Percentiles rank a stretch among this genome's conserved stretches.
Evolutionary conservation across 805 yeast species (phyloP).

Genomic region (Teunomyces cretensis): DNA sequence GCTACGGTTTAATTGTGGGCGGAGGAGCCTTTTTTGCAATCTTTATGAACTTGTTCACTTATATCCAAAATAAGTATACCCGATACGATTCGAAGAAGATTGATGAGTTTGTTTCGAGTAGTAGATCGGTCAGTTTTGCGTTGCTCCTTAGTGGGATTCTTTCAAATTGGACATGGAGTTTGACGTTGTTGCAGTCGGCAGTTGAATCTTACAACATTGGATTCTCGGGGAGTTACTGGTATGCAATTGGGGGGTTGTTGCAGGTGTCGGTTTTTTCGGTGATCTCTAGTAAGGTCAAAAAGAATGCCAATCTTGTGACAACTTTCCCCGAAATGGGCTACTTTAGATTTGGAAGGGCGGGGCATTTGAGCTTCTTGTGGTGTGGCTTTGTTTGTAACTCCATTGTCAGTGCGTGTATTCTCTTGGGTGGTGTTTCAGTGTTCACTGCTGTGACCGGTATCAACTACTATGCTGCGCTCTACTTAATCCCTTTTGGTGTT

Average conservation of each 20-base stretch:
- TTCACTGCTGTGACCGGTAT: slow-evolving; percentile 15
- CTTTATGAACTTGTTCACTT: slow-evolving; percentile 15
- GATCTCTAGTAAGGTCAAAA: slow-evolving; percentile 30
- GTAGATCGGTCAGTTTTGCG: slow-evolving; percentile 15
- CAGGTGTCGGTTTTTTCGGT: slow-evolving; percentile 34
- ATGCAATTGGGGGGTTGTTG: slow-evolving; percentile 24
- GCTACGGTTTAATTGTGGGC: slow-evolving; percentile 17
- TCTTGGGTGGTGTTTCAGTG: slow-evolving; percentile 20
- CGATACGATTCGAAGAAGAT: slow-evolving; percentile 12
- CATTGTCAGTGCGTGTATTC: slow-evolving; percentile 19
- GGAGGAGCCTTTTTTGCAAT: slow-evolving; percentile 18
- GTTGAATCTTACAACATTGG: slow-evolving; percentile 22
- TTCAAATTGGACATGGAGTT: slow-evolving; percentile 29
- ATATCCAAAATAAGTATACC: slow-evolving; percentile 14
- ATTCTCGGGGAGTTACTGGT: slow-evolving; percentile 22
- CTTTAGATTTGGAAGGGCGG: slow-evolving; percentile 27
- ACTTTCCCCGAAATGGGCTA: slow-evolving; percentile 27
- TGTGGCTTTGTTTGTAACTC: slow-evolving; percentile 25
- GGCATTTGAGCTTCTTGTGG: slow-evolving; percentile 23
- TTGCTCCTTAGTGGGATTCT: slow-evolving; percentile 21
- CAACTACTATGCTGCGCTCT: slow-evolving; percentile 15
- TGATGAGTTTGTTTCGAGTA: slow-evolving; percentile 18
- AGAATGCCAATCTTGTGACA: slow-evolving; percentile 34
- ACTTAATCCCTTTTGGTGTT: slow-evolving; percentile 24
- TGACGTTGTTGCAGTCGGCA: slow-evolving; percentile 22